Percentiles rank a stretch among this genome's conserved stretches.
Evolutionary conservation across 768 basidiomycete species (phyloP).

Genomic region (Kwoniella newhampshirensis): DNA sequence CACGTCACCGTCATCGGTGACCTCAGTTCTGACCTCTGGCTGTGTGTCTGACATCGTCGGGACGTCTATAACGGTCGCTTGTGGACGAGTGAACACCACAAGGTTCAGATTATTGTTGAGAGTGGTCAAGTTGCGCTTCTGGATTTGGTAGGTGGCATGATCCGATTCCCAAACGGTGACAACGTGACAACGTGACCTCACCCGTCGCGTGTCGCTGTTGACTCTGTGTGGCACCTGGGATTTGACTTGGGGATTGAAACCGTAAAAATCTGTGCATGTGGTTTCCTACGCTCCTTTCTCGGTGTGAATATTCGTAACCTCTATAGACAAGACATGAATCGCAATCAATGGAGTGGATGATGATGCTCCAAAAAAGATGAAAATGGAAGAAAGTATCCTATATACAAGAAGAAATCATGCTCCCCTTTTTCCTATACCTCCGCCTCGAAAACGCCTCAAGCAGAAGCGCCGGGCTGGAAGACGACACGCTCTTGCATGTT

Average conservation of each 20-base stretch:
- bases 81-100: too few relatives aligned
- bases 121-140: too few relatives aligned
- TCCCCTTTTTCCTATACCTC: neutral
- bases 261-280: neutral
- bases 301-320: neutral
- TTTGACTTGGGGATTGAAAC: too few relatives aligned
- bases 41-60: too few relatives aligned
- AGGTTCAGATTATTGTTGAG: too few relatives aligned
- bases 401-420: slow-evolving; percentile 1
- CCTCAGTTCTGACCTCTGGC: too few relatives aligned
- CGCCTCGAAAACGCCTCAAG: slow-evolving; percentile 1
- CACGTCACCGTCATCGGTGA: neutral
- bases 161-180: too few relatives aligned
- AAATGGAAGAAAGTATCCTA: neutral
- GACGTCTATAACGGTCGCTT: too few relatives aligned
- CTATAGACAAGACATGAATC: slow-evolving; percentile 5
- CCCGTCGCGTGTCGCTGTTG: too few relatives aligned
- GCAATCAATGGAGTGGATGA: slow-evolving; percentile 1
- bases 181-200: too few relatives aligned
- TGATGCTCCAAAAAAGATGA: neutral
- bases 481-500: slow-evolving; percentile 43
- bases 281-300: neutral
- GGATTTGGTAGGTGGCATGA: too few relatives aligned
- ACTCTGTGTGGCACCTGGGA: too few relatives aligned
- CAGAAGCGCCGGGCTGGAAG: slow-evolving; percentile 32